phyloP scores from a whole-genome alignment of 2,329 filamentous ascomycete genomes.

The Colletotrichum lupini region DNA sequence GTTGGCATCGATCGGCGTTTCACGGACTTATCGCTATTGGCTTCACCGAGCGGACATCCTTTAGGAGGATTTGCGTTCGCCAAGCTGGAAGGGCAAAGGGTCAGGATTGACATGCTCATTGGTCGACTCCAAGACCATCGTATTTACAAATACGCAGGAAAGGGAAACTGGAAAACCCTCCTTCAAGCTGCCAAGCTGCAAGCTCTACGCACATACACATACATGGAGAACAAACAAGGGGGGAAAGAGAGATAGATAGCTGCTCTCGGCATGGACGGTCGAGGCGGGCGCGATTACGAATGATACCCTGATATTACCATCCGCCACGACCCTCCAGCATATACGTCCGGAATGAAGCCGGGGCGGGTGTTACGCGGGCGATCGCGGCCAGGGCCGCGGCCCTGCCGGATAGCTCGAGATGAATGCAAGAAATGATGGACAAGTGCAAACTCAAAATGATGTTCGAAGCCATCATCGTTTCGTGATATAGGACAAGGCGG shows the following conservation, averaged over 20 bases:
- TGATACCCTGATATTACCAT: conserved; percentile 34
- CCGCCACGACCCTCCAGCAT: not conserved
- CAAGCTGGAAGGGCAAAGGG: not conserved
- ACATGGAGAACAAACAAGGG: not conserved
- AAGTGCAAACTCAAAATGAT: conserved; percentile 2
- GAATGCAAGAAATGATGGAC: conserved; percentile 5
- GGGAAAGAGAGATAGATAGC: not conserved
- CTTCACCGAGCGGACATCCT: not conserved
- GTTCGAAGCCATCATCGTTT: not conserved
- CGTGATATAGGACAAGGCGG: not conserved
- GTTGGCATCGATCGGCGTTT: not conserved
- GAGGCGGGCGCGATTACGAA: conserved; percentile 19
- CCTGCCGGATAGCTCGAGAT: not conserved
- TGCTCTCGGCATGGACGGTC: not conserved
- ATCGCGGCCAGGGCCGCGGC: conserved; percentile 7
- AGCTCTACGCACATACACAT: not conserved
- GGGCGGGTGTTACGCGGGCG: conserved; percentile 1
- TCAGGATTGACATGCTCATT: not conserved
- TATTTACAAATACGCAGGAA: not conserved
- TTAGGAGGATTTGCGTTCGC: not conserved
- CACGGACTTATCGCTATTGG: not conserved
- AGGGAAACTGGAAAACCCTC: not conserved
- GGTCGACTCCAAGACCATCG: not conserved
- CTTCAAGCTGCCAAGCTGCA: not conserved
- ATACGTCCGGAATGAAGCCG: conserved; percentile 16